Evolutionary conservation across 148 eudicot genomes (phyloP).

Genomic region (Rhododendron griersonianum): DNA sequence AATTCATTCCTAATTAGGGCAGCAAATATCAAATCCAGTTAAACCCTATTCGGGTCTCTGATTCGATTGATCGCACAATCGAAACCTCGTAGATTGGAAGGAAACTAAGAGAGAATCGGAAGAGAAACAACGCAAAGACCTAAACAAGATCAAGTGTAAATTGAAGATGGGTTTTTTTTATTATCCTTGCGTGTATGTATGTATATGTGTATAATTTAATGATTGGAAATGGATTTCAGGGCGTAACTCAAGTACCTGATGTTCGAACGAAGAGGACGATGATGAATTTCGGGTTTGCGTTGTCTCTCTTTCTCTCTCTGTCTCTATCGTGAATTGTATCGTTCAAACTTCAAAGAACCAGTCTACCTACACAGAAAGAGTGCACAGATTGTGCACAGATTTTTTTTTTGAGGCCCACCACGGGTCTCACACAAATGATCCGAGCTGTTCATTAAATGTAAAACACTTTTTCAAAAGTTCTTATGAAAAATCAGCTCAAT

Average conservation of each 20-base stretch:
- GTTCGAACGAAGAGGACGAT: background rate
- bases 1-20: background rate
- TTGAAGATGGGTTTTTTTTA: background rate
- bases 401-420: too few species aligned
- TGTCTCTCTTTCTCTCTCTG: background rate
- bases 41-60: background rate
- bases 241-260: conserved; percentile 7
- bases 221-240: background rate
- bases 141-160: background rate
- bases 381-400: too few species aligned
- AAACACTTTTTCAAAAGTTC: too few species aligned
- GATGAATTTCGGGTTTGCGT: background rate
- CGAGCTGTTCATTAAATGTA: too few species aligned
- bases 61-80: background rate
- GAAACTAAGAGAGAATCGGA: background rate
- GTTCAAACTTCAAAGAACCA: too few species aligned
- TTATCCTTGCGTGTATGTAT: background rate
- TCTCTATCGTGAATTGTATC: too few species aligned
- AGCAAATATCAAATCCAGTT: background rate
- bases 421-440: too few species aligned
- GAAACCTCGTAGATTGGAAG: background rate
- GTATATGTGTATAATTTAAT: background rate
- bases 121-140: background rate
- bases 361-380: too few species aligned
- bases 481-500: too few species aligned